Evolutionary conservation across 208 protist species (phyloP).

Genomic region (Leishmania aethiopica): DNA sequence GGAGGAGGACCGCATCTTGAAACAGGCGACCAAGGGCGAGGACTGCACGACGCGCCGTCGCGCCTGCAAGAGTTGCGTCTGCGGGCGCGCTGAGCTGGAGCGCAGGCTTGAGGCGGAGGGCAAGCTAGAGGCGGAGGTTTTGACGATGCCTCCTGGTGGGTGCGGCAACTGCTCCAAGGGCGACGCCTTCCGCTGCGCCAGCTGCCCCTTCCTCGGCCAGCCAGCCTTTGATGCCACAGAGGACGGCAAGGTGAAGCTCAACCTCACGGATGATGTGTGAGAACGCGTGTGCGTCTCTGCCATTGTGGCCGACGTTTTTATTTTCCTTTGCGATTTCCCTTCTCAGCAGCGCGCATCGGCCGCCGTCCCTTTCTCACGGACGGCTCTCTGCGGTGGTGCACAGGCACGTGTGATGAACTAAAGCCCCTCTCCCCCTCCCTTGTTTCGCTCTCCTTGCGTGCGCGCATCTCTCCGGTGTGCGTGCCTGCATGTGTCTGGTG

Average conservation of each 20-base stretch:
- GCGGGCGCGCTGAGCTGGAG: conserved; percentile 83
- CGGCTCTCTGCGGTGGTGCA: background rate
- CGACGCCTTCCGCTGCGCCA: conserved; percentile 91
- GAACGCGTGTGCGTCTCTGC: background rate
- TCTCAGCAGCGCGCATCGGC: background rate
- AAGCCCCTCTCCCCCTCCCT: background rate
- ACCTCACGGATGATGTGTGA: conserved; percentile 80
- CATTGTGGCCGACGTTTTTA: background rate
- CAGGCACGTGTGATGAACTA: background rate
- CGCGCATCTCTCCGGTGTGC: background rate
- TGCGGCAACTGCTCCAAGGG: conserved; percentile 90
- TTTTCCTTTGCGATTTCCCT: background rate
- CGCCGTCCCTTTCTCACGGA: background rate
- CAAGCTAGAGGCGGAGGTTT: conserved; percentile 37
- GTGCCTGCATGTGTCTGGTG: background rate
- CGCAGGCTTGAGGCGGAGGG: conserved; percentile 47
- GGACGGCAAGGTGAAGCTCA: conserved; percentile 88
- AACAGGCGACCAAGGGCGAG: conserved; percentile 57
- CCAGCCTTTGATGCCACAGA: conserved; percentile 84
- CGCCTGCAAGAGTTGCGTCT: conserved; percentile 91
- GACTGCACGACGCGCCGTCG: conserved; percentile 85
- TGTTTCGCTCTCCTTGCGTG: background rate
- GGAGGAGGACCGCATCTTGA: conserved; percentile 66
- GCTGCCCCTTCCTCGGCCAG: conserved; percentile 85
- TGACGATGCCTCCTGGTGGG: conserved; percentile 67